Conservation (phyloP, 345 rosid genomes). For the Citrus reticulata region DNA sequence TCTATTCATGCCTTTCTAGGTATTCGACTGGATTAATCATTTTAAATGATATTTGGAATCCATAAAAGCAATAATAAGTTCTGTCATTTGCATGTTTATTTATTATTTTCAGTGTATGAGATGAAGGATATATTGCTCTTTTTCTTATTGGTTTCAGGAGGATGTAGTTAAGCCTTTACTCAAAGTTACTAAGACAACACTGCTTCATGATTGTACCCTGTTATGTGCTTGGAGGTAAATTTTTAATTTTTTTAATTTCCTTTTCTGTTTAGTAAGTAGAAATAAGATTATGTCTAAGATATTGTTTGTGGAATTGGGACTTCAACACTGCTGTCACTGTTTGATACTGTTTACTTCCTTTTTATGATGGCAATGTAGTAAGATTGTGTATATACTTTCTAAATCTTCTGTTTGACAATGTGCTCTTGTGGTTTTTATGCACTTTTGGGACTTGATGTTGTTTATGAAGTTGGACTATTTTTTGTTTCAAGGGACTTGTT, state of each 20-base stretch:
- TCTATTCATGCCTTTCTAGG: background rate
- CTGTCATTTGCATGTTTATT: background rate
- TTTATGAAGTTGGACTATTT: background rate
- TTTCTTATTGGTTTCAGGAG: constrained; percentile 46
- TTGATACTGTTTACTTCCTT: background rate
- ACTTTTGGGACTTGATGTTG: background rate
- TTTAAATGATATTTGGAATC: background rate
- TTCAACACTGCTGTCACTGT: background rate
- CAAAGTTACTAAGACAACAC: constrained; percentile 72
- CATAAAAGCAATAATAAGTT: background rate
- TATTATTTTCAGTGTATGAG: background rate
- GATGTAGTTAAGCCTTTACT: constrained; percentile 75
- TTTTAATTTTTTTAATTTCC: background rate
- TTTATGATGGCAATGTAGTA: background rate
- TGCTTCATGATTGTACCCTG: constrained; percentile 89
- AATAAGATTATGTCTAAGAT: background rate
- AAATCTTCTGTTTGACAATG: background rate
- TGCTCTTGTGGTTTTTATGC: background rate
- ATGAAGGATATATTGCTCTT: background rate
- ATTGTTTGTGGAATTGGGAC: background rate
- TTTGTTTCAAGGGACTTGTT: background rate
- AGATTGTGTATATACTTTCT: background rate
- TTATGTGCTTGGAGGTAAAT: constrained; percentile 80
- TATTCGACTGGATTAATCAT: background rate
- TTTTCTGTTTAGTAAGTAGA: background rate